Conservation (phyloP, 345 rosid genomes). For the Trapa incisa region DNA sequence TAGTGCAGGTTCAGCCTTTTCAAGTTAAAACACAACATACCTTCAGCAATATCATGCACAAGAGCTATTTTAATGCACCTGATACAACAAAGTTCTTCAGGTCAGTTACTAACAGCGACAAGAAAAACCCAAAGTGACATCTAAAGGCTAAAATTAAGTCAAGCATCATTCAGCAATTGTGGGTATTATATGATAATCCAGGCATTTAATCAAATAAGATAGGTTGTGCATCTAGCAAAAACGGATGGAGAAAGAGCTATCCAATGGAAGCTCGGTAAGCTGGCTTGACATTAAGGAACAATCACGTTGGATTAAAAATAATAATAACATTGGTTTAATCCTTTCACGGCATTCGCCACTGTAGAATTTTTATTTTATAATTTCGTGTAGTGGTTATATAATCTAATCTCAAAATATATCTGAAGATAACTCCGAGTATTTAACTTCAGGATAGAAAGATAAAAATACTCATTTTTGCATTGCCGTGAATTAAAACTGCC, state of each 20-base stretch:
- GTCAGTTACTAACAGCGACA: neutral
- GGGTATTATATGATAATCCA: neutral
- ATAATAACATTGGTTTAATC: neutral
- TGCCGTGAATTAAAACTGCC: neutral
- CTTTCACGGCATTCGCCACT: neutral
- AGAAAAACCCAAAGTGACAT: neutral
- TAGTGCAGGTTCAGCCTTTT: neutral
- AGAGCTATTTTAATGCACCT: conserved; percentile 96
- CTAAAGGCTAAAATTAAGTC: neutral
- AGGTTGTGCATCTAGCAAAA: neutral
- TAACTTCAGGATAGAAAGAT: neutral
- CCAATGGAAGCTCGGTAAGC: neutral
- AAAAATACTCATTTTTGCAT: neutral
- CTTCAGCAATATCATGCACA: conserved; percentile 97
- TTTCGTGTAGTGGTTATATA: neutral
- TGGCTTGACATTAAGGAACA: neutral
- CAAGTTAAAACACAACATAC: conserved; percentile 18
- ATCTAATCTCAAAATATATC: neutral
- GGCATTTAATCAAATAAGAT: neutral
- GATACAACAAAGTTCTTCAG: conserved; percentile 16
- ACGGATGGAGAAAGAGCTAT: neutral
- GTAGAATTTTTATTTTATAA: neutral
- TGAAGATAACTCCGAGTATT: neutral
- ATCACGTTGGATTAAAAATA: neutral
- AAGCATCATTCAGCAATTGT: neutral